Conservation (phyloP, 495 filamentous ascomycete genomes). For the Barbatosphaeria neglecta region DNA sequence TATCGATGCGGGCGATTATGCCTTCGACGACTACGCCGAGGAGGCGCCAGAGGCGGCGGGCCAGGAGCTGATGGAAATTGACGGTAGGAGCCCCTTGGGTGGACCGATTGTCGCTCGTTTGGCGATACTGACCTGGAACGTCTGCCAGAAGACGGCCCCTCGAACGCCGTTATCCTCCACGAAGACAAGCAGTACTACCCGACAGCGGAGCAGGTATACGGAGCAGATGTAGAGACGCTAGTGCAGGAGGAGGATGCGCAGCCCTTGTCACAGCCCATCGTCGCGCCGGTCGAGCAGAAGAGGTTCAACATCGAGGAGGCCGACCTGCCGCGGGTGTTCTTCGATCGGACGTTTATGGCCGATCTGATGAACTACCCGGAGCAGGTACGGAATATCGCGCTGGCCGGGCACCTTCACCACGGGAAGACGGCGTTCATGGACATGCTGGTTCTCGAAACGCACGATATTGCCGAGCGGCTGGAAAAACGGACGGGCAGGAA, state of each 20-base stretch:
- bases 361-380: constrained; percentile 94
- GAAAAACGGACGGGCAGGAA: constrained; percentile 71
- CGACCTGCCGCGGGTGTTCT: constrained; percentile 78
- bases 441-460: constrained; percentile 92
- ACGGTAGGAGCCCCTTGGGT: constrained; percentile 48
- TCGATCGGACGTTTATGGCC: constrained; percentile 78
- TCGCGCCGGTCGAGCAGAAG: constrained; percentile 85
- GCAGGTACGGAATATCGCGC: constrained; percentile 81
- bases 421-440: constrained; percentile 98
- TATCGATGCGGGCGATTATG: constrained; percentile 63
- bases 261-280: constrained; percentile 80
- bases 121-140: constrained; percentile 4
- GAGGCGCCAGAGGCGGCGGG: constrained; percentile 49
- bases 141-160: constrained; percentile 63
- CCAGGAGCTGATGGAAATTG: constrained; percentile 89
- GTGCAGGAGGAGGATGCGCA: constrained; percentile 98
- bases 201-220: constrained; percentile 89
- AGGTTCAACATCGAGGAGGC: constrained; percentile 90
- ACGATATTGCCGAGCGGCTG: constrained; percentile 65
- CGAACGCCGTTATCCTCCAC: constrained; percentile 90
- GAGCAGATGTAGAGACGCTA: constrained; percentile 83
- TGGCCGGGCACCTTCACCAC: constrained; percentile 90
- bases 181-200: constrained; percentile 99
- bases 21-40: constrained; percentile 63
- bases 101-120: too few relatives aligned